phyloP scores from a whole-genome alignment of 2,329 filamentous ascomycete genomes.

The Aspergillus glaucus region DNA sequence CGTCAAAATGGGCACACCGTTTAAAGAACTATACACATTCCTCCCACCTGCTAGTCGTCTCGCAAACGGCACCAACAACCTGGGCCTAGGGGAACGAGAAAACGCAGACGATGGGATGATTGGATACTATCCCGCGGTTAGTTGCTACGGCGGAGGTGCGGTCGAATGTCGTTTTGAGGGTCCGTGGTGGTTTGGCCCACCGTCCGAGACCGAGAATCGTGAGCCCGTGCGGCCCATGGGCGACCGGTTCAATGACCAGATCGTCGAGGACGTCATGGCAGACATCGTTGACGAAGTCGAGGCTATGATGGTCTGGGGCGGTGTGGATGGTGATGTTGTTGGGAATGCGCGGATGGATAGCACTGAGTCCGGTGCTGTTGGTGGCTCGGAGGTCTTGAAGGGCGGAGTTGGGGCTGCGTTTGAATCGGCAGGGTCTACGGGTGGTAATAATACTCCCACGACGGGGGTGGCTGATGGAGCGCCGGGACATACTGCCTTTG shows the following conservation, averaged over 20 bases:
- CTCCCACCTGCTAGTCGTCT: conserved; percentile 72
- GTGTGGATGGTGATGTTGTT: conserved; percentile 28
- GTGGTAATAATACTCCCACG: background rate
- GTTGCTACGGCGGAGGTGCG: conserved; percentile 83
- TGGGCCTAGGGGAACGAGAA: conserved; percentile 64
- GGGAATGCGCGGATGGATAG: conserved; percentile 21
- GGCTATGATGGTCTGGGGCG: conserved; percentile 57
- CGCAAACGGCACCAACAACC: conserved; percentile 37
- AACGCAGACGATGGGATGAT: conserved; percentile 91
- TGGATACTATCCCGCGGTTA: conserved; percentile 91
- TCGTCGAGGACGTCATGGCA: conserved; percentile 87
- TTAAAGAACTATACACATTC: conserved; percentile 82
- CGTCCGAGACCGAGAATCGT: conserved; percentile 44
- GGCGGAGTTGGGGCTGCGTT: conserved; percentile 26
- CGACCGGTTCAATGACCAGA: conserved; percentile 84
- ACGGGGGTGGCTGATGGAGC: conserved; percentile 8
- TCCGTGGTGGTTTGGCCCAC: conserved; percentile 82
- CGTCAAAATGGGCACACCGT: conserved; percentile 74
- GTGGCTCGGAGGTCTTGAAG: conserved; percentile 27
- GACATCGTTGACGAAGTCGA: conserved; percentile 94
- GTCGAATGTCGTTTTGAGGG: conserved; percentile 93
- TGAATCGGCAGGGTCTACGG: conserved; percentile 16
- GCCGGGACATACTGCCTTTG: conserved; percentile 10
- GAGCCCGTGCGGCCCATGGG: conserved; percentile 53
- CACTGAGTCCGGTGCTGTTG: conserved; percentile 20